Base-by-base conservation (phyloP, 139 green algal genomes). In the Haematococcus sp. region DNA sequence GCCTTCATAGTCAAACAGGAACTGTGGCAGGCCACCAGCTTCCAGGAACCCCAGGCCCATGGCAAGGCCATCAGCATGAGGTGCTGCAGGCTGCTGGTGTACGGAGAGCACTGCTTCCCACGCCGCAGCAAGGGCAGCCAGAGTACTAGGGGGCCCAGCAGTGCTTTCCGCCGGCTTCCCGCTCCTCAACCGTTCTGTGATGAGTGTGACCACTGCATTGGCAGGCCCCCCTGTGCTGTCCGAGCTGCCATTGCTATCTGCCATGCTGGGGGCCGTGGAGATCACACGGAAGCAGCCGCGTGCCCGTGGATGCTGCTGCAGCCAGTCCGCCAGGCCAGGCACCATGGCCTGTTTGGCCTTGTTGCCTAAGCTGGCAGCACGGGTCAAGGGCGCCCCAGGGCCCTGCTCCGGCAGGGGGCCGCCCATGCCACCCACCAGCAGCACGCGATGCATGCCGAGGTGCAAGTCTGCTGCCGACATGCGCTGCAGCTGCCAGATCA, bases 1-100 rank as follows among this genome's bases (percentile, higher is more conserved):
- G 65, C 46, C 55, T 30, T 83, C 77, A 33, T 78, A 83, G 22
- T 83, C 77, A 59, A 76, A 83, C n/a, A 83, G 56, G 58, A 83
- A 83, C 23, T 67, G 49, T 0, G 77, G 77, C 56, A 83, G 70
- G 13, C 54, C 52, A 46, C 67, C 61, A 43, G 28, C 61, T 1
- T 28, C 69, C 35, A 35, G 25, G 0, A 2, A 25, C 22, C 1
- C 56, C 17, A 40, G 9, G 25, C 30, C 33, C 33, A 66, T 34
- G 66, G 20, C 25, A 19, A 30, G 2, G 61, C 60, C 61, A 31
- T n/a, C 43, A 28, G 11, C 31, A 35, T 56, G 44, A 5, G 23
- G 40, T 56, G 40, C 30, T 3, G 9, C 40, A 28, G 66, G 20
- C n/a, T 44, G 60, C 5, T 23, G 60, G 7, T 49, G 40, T 49